Percentiles rank a stretch among this genome's conserved stretches.
phyloP scores from a whole-genome alignment of 2,329 filamentous ascomycete species.

The Pseudovirgaria hyperparasitica region DNA sequence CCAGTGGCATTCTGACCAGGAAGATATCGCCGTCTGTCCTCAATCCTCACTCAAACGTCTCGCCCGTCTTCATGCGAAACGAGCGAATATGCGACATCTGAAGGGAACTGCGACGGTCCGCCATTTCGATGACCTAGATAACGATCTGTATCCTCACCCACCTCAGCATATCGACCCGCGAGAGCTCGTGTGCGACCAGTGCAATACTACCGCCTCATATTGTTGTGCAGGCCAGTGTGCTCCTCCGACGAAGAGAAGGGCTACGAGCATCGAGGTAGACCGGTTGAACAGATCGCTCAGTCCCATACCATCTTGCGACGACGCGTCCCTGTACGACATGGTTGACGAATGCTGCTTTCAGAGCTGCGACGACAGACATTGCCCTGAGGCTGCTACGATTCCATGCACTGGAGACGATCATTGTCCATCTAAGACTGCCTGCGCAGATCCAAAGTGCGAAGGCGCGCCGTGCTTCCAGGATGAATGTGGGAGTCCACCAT shows the following conservation, averaged over 20 bases:
- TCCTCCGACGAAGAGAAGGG: slow-evolving; percentile 20
- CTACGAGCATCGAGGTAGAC: slow-evolving; percentile 17
- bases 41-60: slow-evolving; percentile 8
- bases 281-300: slow-evolving; percentile 15
- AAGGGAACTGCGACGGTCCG: no score
- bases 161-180: slow-evolving; percentile 16
- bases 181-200: slow-evolving; percentile 16
- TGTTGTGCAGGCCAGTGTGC: slow-evolving; percentile 8
- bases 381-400: slow-evolving; percentile 11
- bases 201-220: slow-evolving; percentile 11
- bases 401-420: slow-evolving; percentile 17
- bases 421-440: slow-evolving; percentile 17
- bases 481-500: slow-evolving; percentile 21
- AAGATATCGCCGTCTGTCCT: slow-evolving; percentile 10
- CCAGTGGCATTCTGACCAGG: slow-evolving; percentile 2
- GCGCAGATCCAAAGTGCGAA: slow-evolving; percentile 24
- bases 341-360: slow-evolving; percentile 24
- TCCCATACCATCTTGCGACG: slow-evolving; percentile 16
- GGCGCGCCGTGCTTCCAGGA: slow-evolving; percentile 14
- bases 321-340: slow-evolving; percentile 14
- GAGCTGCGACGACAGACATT: slow-evolving; percentile 17
- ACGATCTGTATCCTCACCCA: no score
- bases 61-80: slow-evolving; percentile 6
- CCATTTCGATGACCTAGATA: no score
- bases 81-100: no score